phyloP scores from a whole-genome alignment of 257 asterid genomes.

The Apocynum venetum region DNA sequence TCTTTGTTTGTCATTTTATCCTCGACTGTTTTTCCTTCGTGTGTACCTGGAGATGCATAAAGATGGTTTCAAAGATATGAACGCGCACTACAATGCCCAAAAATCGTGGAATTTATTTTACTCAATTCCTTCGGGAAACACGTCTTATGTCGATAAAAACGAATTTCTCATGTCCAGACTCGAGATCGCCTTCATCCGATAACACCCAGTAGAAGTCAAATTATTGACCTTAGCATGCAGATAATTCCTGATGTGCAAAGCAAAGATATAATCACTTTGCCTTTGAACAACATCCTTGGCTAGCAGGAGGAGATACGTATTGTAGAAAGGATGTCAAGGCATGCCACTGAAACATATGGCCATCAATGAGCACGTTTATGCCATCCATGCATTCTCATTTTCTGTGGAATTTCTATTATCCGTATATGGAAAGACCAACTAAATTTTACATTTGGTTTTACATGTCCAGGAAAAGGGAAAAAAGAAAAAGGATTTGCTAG shows the following conservation, averaged over 20 bases:
- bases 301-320: not conserved
- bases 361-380: too few relatives aligned
- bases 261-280: not conserved
- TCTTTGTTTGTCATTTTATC: too few relatives aligned
- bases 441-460: not conserved
- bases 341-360: not conserved
- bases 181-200: too few relatives aligned
- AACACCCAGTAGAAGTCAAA: too few relatives aligned
- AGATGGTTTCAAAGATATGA: too few relatives aligned
- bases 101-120: too few relatives aligned
- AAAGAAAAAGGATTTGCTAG: not conserved
- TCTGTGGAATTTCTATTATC: not conserved
- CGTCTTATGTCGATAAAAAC: too few relatives aligned
- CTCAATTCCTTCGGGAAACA: too few relatives aligned
- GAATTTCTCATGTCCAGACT: not conserved
- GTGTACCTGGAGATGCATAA: too few relatives aligned
- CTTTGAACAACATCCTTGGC: not conserved
- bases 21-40: too few relatives aligned
- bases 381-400: not conserved
- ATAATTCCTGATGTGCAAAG: not conserved
- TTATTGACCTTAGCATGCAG: not conserved
- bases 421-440: not conserved
- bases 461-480: not conserved
- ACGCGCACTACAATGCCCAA: too few relatives aligned
- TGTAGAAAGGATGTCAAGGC: not conserved